Conservation (phyloP, 306 rosid species). For the Ceratonia siliqua region DNA sequence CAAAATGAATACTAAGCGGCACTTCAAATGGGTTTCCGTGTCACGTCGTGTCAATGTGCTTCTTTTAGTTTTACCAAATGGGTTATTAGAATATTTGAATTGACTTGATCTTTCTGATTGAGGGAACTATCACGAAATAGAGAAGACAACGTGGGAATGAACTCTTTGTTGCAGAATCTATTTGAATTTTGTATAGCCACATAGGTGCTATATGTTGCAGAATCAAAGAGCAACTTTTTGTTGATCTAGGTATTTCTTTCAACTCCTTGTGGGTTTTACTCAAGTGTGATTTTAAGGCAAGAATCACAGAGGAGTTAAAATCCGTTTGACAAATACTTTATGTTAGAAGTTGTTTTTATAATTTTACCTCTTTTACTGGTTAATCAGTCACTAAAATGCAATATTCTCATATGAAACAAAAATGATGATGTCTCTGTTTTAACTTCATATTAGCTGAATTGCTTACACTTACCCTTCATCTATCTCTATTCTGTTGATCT, state of each 20-base stretch:
- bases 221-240: not conserved
- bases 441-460: not conserved
- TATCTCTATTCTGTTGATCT: not conserved
- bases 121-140: conserved; percentile 11
- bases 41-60: no score
- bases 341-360: not conserved
- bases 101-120: conserved; percentile 11
- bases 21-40: no score
- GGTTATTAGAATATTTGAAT: not conserved
- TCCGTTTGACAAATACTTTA: no score
- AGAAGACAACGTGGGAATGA: not conserved
- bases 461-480: not conserved
- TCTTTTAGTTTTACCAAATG: conserved; percentile 32
- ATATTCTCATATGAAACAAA: not conserved
- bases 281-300: not conserved
- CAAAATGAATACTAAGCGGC: no score
- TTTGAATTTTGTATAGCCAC: no score
- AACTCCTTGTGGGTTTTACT: not conserved
- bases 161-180: not conserved
- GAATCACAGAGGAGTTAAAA: not conserved
- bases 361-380: not conserved
- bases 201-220: no score
- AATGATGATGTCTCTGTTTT: not conserved
- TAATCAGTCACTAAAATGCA: not conserved
- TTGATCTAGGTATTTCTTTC: not conserved